phyloP scores from a whole-genome alignment of 2,329 filamentous ascomycete genomes.

The Aspergillus ustus region DNA sequence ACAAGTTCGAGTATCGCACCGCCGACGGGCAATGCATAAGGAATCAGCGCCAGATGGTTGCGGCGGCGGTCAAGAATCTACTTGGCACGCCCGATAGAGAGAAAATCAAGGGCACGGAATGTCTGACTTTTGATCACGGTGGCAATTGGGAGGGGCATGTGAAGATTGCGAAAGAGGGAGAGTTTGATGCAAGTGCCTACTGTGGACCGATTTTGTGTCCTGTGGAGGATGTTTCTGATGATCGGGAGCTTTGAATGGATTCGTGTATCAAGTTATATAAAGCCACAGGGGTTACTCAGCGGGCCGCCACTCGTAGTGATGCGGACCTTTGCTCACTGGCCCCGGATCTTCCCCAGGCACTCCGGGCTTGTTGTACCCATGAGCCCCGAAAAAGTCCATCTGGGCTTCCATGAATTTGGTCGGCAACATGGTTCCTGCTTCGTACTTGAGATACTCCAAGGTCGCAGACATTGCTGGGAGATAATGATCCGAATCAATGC shows the following conservation, averaged over 20 bases:
- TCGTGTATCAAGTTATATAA: too few relatives aligned
- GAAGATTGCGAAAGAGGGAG: neutral
- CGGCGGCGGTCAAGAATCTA: too few relatives aligned
- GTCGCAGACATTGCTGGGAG: slow-evolving; percentile 65
- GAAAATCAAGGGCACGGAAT: neutral
- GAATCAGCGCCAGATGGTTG: too few relatives aligned
- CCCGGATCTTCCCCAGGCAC: slow-evolving; percentile 59
- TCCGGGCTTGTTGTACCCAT: slow-evolving; percentile 62
- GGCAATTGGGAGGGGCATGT: neutral
- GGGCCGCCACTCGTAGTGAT: slow-evolving; percentile 67
- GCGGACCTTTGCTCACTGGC: slow-evolving; percentile 59
- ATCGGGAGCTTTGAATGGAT: too few relatives aligned
- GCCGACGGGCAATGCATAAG: too few relatives aligned
- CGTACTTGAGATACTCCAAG: slow-evolving; percentile 71
- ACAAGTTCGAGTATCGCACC: too few relatives aligned
- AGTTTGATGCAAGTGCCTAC: neutral
- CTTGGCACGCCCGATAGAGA: too few relatives aligned
- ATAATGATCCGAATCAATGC: slow-evolving; percentile 62
- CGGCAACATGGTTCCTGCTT: slow-evolving; percentile 62
- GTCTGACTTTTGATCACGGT: neutral
- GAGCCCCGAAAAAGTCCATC: slow-evolving; percentile 71
- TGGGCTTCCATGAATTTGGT: slow-evolving; percentile 73
- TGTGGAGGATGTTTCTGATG: too few relatives aligned
- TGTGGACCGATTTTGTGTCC: neutral
- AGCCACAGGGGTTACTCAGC: slow-evolving; percentile 28